Base-by-base conservation (phyloP, 352 stramenopile species). In the Pythium guiyangense region DNA sequence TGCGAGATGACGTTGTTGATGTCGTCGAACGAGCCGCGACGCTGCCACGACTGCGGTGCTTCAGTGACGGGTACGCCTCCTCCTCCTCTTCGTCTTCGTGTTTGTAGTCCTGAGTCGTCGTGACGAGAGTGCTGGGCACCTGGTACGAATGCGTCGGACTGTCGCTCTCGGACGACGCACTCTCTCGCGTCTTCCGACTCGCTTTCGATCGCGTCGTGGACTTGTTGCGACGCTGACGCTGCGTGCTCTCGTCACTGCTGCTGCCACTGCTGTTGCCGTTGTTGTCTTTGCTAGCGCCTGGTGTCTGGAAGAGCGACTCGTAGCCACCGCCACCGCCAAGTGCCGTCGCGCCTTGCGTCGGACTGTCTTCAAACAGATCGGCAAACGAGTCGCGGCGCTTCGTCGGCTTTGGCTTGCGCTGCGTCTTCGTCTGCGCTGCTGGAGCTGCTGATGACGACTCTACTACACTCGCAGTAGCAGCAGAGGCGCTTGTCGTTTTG, bases 321-420 rank as follows among this genome's bases (percentile, higher is more conserved):
- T 89, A 90, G 48, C 66, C 77, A 35, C 57, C 65, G 48, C 66
- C 77, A 35, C 57, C 65, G 17, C 66, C 57, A 46, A 80, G 42
- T 17, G 39, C 12, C 18, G 50, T 57, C 42, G 52, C 45, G 0
- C 52, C 59, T 46, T 76, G 62, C 5, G 43, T 67, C 22, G 60
- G 49, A 60, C 66, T 70, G 35, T 87, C 77, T 11, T 89, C 82
- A 63, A 92, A 92, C 44, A 92, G 48, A 61, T 70, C 71, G 12
- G 78, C 82, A 72, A 92, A 92, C 1, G 82, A 92, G 59, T 90
- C 78, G 50, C 73, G 74, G 14, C 74, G 77, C 26, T 73, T 70
- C 10, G 65, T 17, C 14, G 27, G 27, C 34, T 52, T 61, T 10
- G 54, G 58, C 3, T 29, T 22, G 39, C 22, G 37, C 62, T 62